phyloP scores from a whole-genome alignment of 495 filamentous ascomycete genomes.

The Penicillium turbatum region DNA sequence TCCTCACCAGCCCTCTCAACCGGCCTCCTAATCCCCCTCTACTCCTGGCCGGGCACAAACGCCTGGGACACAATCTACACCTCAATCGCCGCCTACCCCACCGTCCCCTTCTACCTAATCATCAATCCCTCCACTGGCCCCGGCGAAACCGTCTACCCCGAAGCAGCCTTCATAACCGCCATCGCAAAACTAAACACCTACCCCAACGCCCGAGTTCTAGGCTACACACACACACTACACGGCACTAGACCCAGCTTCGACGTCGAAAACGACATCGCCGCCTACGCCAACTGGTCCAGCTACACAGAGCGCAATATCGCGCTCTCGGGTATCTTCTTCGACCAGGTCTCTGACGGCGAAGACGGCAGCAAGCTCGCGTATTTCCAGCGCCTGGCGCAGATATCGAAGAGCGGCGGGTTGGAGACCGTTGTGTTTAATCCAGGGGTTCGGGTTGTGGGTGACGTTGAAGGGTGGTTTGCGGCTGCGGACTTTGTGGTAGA shows the following conservation, averaged over 20 bases:
- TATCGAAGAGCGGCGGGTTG: constrained; percentile 16
- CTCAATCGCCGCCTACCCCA: constrained; percentile 30
- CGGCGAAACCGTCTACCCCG: constrained; percentile 29
- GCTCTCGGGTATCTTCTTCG: constrained; percentile 48
- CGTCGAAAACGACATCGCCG: constrained; percentile 36
- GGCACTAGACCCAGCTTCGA: constrained; percentile 21
- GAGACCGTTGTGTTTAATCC: constrained; percentile 21
- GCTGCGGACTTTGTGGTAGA: constrained; percentile 22
- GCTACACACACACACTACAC: constrained; percentile 45
- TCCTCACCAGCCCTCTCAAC: constrained; percentile 16
- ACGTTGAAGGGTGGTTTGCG: constrained; percentile 14
- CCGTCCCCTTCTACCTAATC: constrained; percentile 39
- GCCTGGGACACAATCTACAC: constrained; percentile 43
- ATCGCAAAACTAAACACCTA: constrained; percentile 39
- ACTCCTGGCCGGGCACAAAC: constrained; percentile 42
- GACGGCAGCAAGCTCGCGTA: constrained; percentile 25
- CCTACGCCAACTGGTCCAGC: constrained; percentile 39
- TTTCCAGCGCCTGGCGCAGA: constrained; percentile 27
- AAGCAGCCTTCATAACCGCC: constrained; percentile 28
- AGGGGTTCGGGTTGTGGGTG: constrained; percentile 12
- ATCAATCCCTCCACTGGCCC: constrained; percentile 49
- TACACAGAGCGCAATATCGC: constrained; percentile 28
- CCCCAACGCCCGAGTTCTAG: constrained; percentile 41
- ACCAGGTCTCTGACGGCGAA: constrained; percentile 36
- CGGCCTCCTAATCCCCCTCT: constrained; percentile 47